Evolutionary conservation across 2,329 filamentous ascomycete genomes (phyloP).

Genomic region (Cryphonectria naterciae): DNA sequence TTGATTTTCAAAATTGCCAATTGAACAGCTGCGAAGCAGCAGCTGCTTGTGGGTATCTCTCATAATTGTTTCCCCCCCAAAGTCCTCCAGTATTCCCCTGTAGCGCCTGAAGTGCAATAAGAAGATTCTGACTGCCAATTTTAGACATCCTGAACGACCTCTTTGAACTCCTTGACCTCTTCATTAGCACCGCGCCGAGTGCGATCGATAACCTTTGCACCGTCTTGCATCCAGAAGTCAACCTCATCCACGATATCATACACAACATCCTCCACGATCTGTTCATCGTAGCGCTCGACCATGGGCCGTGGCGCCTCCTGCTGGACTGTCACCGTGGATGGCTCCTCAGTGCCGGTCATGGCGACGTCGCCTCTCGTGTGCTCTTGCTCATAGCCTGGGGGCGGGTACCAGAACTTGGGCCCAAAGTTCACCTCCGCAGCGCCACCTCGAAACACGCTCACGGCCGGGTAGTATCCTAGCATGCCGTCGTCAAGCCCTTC

Average conservation of each 20-base stretch:
- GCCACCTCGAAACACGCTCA: slow-evolving; percentile 90
- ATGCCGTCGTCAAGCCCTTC: slow-evolving; percentile 92
- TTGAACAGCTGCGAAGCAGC: neutral
- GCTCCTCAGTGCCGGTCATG: slow-evolving; percentile 47
- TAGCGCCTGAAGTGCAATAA: slow-evolving; percentile 9
- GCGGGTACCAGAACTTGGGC: slow-evolving; percentile 88
- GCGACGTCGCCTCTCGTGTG: slow-evolving; percentile 51
- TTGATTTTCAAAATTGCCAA: slow-evolving; percentile 2
- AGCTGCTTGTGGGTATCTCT: slow-evolving; percentile 23
- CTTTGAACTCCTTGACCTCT: slow-evolving; percentile 63
- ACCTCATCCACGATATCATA: slow-evolving; percentile 95
- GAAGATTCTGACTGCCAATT: slow-evolving; percentile 4
- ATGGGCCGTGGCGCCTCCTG: slow-evolving; percentile 57
- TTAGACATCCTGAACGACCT: slow-evolving; percentile 66
- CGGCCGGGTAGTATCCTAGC: slow-evolving; percentile 92
- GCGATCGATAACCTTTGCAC: slow-evolving; percentile 53
- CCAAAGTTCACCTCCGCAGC: slow-evolving; percentile 94
- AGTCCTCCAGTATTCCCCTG: neutral
- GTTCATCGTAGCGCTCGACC: slow-evolving; percentile 82
- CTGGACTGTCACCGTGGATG: slow-evolving; percentile 28
- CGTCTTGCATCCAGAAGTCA: slow-evolving; percentile 81
- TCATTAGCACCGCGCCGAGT: slow-evolving; percentile 45
- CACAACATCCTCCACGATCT: slow-evolving; percentile 91
- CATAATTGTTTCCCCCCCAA: slow-evolving; percentile 7
- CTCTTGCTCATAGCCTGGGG: slow-evolving; percentile 58